Base-by-base conservation (phyloP, 2,329 filamentous ascomycete species). In the Alternaria angustiovoidea region DNA sequence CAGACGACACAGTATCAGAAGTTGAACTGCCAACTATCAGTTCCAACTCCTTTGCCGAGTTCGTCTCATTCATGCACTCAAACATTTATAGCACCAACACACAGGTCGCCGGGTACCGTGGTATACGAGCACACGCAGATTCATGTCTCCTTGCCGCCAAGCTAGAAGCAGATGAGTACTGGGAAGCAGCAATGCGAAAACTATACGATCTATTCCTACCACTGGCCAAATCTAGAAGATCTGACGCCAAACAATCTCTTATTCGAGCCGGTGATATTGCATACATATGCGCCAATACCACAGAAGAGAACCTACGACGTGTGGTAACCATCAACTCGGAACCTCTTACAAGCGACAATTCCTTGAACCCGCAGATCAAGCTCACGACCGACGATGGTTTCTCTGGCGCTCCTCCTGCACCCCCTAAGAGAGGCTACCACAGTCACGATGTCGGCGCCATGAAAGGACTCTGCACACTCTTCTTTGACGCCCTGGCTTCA, bases 1-100 rank as follows among this genome's bases (percentile, higher is more conserved):
- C 36, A 20, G 18, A 36, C 22, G 7, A 18, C 22, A 49, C 4
- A 18, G 34, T 42, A 7, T 36, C 43, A 36, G 7, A 52, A 5
- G 7, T 54, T 16, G 12, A 26, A 1, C 46, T 68, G 3, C 28
- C 36, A n/a, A 12, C 44, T 24, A 47, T 56, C 18, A 22, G 49
- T 2, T 32, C 62, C 9, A 44, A 39, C 16, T 52, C 51, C 38
- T 70, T 70, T 36, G 54, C 65, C 9, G 64, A 69, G 55, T 69
- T 66, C 52, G 46, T 67, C 24, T 59, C 63, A 24, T 72, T 63
- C 44, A 53, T 64, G 28, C 42, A 62, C 41, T 64, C 59, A 36
- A 67, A 43, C 57, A 69, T 71, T 38, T 71, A 71, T 62, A 61
- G 51, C 11, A 32, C 62, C 39, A 66, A 68, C 57, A 56, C 24